Base-by-base conservation (phyloP, 176 grass and related monocot species). In the Olyra latifolia region DNA sequence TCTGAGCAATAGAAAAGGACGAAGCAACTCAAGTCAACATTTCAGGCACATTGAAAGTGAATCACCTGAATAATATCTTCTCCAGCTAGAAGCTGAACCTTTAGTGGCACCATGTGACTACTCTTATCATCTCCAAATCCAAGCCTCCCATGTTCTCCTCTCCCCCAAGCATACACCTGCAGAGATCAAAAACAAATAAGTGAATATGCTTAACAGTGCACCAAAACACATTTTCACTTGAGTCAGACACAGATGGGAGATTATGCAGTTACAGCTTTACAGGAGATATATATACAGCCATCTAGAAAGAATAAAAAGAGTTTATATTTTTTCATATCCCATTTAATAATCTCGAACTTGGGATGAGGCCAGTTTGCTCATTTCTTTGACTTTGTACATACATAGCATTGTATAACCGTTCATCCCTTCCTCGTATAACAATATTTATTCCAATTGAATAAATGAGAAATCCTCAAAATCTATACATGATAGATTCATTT, bases 121-220 rank as follows among this genome's bases (percentile, higher is more conserved):
- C 92, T 99, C 82, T 99, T 99, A 71, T 99, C 92, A 89, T 99
- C 96, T 79, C 96, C 96, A 75, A 99, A 91, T 82, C 96, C 96
- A 83, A 99, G 92, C 74, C 96, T 92, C 14, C 96, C 96, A 72
- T 99, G 96, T 15, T 99, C 96, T 83, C 96, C 96, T 93, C 96
- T 93, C 66, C 96, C 96, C 96, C 96, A 99, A 85, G 96, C 88
- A 93, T 95, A 99, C 39, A 99, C 96, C 96, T 99, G 74, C 4
- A 87, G 46, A 59, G 22, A 71, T 5, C 42, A 8, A 27, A 86
- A 44, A 39, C 20, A 79, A 53, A 76, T 30, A 38, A 54, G 23
- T 69, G 25, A 59, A 45, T 66, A 44, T 48, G 41, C 20, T 28
- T 60, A 69, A 57, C 53, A 55, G 28, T 79, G 8, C 11, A 46